Evolutionary conservation across 225 moss, liverwort and hornwort species (phyloP).

Genomic region (Polytrichum commune): DNA sequence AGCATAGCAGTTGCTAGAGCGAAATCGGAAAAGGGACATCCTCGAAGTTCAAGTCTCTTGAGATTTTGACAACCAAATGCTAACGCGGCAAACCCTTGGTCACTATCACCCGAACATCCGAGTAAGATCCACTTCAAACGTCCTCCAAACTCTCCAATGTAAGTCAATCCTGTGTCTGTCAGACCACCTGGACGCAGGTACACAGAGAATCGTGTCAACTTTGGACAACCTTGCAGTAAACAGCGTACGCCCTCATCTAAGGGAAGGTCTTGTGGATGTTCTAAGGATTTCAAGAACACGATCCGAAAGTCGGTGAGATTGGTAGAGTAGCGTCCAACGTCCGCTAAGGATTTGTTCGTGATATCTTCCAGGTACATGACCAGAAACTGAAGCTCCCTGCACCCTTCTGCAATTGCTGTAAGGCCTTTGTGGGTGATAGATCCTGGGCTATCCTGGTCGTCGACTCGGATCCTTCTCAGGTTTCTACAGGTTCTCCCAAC

Average conservation of each 20-base stretch:
- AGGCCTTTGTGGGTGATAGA: slow-evolving; percentile 56
- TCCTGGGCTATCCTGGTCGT: slow-evolving; percentile 59
- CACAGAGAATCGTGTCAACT: slow-evolving; percentile 62
- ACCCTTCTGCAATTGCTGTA: slow-evolving; percentile 54
- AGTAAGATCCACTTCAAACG: slow-evolving; percentile 68
- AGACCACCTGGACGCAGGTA: slow-evolving; percentile 66
- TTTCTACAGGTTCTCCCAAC: slow-evolving; percentile 60
- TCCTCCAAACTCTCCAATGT: slow-evolving; percentile 64
- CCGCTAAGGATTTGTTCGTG: slow-evolving; percentile 50
- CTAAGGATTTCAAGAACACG: slow-evolving; percentile 41
- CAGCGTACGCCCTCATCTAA: slow-evolving; percentile 65
- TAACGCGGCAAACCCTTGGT: slow-evolving; percentile 40
- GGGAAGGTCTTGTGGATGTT: slow-evolving; percentile 49
- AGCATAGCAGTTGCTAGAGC: slow-evolving; percentile 44
- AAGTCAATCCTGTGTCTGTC: slow-evolving; percentile 65
- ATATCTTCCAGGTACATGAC: slow-evolving; percentile 64
- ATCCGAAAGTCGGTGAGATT: slow-evolving; percentile 70
- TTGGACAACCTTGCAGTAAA: slow-evolving; percentile 49
- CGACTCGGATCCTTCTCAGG: slow-evolving; percentile 54
- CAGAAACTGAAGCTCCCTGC: slow-evolving; percentile 59
- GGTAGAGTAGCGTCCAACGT: slow-evolving; percentile 44
- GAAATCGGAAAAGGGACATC: slow-evolving; percentile 58
- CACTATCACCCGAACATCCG: slow-evolving; percentile 65
- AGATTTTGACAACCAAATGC: slow-evolving; percentile 64
- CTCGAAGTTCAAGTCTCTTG: slow-evolving; percentile 63